These are phyloP conservation scores for Xanthoconium stramineum DNA, from an alignment of 768 basidiomycete species.

Conservation along the genomic window DNA sequence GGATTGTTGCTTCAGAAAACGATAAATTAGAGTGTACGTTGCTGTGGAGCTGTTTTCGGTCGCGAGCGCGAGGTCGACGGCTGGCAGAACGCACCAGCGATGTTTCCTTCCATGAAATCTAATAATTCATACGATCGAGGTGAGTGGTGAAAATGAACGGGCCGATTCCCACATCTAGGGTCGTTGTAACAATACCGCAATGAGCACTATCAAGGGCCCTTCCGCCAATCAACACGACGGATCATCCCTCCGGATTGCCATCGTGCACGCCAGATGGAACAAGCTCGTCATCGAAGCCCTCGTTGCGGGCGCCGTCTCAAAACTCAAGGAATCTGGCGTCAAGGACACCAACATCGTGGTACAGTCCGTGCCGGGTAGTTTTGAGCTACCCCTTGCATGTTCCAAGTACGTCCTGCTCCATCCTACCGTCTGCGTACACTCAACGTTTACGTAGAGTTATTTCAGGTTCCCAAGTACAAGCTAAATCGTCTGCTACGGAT, in stretches of 20 bases:
- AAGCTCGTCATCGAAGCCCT: conserved; percentile 81
- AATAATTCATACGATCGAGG: not conserved
- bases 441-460: conserved; percentile 62
- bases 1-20: conserved; percentile 63
- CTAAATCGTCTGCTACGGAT: conserved; percentile 74
- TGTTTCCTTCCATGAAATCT: conserved; percentile 43
- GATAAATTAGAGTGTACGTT: conserved; percentile 73
- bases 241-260: conserved; percentile 76
- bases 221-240: conserved; percentile 71
- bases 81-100: conserved; percentile 44
- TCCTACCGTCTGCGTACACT: not conserved
- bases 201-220: conserved; percentile 70
- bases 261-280: conserved; percentile 98
- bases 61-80: not conserved
- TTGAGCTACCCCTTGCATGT: conserved; percentile 86
- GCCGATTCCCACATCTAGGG: conserved; percentile 16
- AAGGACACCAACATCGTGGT: conserved; percentile 87
- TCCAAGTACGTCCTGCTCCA: conserved; percentile 59
- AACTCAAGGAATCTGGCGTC: conserved; percentile 83
- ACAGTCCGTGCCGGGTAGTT: conserved; percentile 92
- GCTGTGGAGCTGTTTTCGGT: conserved; percentile 37
- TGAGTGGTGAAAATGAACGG: not conserved
- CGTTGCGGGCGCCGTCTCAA: conserved; percentile 71
- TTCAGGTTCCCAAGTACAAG: conserved; percentile 80
- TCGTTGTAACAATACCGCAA: not conserved